Percentiles rank a stretch among this genome's conserved stretches.
phyloP scores from a whole-genome alignment of 2,329 filamentous ascomycete genomes.

The Sordariomycetes sp. region DNA sequence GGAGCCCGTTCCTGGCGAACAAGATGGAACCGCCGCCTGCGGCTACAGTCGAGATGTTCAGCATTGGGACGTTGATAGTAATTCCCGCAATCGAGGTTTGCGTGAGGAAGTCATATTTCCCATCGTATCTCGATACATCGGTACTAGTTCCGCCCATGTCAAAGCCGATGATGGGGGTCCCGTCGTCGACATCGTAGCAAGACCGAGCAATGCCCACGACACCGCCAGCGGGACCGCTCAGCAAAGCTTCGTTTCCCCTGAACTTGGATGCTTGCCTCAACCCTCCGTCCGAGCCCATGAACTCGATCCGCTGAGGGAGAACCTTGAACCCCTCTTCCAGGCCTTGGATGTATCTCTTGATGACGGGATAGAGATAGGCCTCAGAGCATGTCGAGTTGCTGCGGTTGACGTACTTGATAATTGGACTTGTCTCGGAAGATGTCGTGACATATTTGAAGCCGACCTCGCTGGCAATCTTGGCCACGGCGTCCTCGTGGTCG shows the following conservation, averaged over 20 bases:
- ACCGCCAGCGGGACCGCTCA: slow-evolving; percentile 17
- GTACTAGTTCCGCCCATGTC: slow-evolving; percentile 54
- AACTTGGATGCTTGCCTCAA: slow-evolving; percentile 16
- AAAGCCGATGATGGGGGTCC: slow-evolving; percentile 15
- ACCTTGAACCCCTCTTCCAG: slow-evolving; percentile 16
- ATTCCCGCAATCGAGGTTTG: slow-evolving; percentile 50
- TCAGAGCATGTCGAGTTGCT: slow-evolving; percentile 32
- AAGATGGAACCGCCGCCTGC: slow-evolving; percentile 42
- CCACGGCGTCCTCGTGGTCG: slow-evolving; percentile 39
- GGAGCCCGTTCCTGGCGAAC: slow-evolving; percentile 60
- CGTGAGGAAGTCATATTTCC: slow-evolving; percentile 62
- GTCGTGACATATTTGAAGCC: slow-evolving; percentile 26
- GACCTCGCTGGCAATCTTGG: slow-evolving; percentile 23
- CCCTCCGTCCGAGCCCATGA: slow-evolving; percentile 15
- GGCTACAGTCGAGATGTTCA: slow-evolving; percentile 62
- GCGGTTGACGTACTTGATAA: slow-evolving; percentile 33
- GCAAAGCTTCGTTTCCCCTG: slow-evolving; percentile 13
- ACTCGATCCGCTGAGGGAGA: slow-evolving; percentile 11
- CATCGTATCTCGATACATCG: slow-evolving; percentile 62
- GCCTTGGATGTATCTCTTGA: slow-evolving; percentile 17
- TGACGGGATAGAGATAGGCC: slow-evolving; percentile 32
- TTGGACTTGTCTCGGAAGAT: slow-evolving; percentile 16
- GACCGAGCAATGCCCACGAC: slow-evolving; percentile 15
- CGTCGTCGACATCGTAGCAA: slow-evolving; percentile 13
- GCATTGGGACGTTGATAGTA: slow-evolving; percentile 35